Evolutionary conservation across 495 filamentous ascomycete species (phyloP), one percentile per base, ranked within the genome.

Genomic region (Talaromyces thailandensis): DNA sequence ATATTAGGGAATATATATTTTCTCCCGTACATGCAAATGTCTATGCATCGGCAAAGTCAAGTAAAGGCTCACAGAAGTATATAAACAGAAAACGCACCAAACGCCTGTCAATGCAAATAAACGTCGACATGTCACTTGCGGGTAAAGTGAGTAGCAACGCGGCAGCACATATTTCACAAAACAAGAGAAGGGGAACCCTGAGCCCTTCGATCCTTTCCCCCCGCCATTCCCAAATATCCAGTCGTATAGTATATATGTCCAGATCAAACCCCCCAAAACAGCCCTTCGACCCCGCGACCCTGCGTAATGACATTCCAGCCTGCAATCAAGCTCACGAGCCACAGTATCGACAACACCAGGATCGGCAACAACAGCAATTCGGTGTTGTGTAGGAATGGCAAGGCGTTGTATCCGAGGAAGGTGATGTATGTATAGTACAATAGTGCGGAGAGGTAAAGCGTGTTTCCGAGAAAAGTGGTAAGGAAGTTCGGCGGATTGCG

Each of bases 331-430:
- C 84, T 87, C 5, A 83, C 71, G 18, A 86, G 69, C 87, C 87
- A 90, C 26, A 89, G 62, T 14, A 88, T 73, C 3, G 76, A 79
- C 43, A 86, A 80, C 7, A 86, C 71, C 28, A 86, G 73, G 24
- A 87, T 81, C 0, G 87, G 88, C 26, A 83, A 73, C 40, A 91
- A 74, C 37, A 91, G 78, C 18, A 89, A 75, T 72, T 91, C 86
- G 1, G 88, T 91, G 62, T 89, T 87, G 68, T 88, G 84, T 57
- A 91, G 70, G 69, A 90, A 90, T 1, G 87, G 88, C 21, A 91
- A 75, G 18, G 87, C 86, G 67, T 90, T 90, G 69, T 90, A 91
- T 25, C 88, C 88, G 57, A 91, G 72, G 71, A 91, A 91, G 23
- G 83, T 88, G 65, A 91, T 88, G 61, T 88, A 81, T 61, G 81